Percentiles rank a stretch among this genome's conserved stretches.
These are phyloP conservation scores for Debaryomycetaceae sp. DNA, from an alignment of 1,139 yeast genomes.

Conservation along the genomic window DNA sequence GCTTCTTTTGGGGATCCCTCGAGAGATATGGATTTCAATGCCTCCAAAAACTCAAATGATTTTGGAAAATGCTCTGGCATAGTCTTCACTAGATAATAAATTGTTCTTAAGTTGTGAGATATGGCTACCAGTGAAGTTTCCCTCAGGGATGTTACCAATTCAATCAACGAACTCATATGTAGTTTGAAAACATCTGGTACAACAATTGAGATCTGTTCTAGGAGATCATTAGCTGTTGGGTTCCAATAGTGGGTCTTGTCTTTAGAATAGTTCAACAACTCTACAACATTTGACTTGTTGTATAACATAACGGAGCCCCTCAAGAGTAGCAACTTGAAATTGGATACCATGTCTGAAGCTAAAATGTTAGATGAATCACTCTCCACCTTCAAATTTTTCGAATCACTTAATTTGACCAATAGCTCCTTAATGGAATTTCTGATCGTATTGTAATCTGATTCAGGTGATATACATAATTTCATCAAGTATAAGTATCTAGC, in stretches of 20 bases:
- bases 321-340: conserved; percentile 54
- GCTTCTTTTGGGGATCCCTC: conserved; percentile 62
- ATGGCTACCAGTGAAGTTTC: conserved; percentile 6
- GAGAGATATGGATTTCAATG: conserved; percentile 42
- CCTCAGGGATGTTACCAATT: conserved; percentile 27
- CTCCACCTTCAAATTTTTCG: conserved; percentile 43
- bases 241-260: conserved; percentile 27
- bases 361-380: conserved; percentile 37
- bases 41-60: conserved; percentile 33
- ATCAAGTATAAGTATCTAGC: conserved; percentile 55
- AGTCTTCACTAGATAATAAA: conserved; percentile 55
- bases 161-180: conserved; percentile 51
- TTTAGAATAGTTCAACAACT: conserved; percentile 48
- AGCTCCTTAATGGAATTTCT: conserved; percentile 62
- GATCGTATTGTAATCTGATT: conserved; percentile 59
- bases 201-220: conserved; percentile 57
- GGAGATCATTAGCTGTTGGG: conserved; percentile 45
- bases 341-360: conserved; percentile 47
- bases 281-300: conserved; percentile 62
- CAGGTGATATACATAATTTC: conserved; percentile 51
- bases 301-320: conserved; percentile 60
- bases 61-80: conserved; percentile 41
- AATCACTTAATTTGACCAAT: conserved; percentile 48
- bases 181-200: conserved; percentile 65
- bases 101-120: conserved; percentile 44